Evolutionary conservation across 106 monocot species (phyloP).

Genomic region (Dendrobium chrysotoxum): DNA sequence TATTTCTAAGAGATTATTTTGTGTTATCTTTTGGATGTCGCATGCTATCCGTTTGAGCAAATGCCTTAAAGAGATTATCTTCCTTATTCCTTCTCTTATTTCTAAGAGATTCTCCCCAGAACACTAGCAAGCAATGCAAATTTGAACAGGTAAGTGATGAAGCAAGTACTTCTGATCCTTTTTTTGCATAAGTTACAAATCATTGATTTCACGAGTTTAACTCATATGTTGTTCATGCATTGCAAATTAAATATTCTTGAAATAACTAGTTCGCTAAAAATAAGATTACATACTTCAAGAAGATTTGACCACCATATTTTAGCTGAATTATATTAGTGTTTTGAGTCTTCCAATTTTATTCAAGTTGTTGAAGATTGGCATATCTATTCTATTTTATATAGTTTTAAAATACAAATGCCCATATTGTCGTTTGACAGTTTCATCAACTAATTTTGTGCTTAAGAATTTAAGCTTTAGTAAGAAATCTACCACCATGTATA

Average conservation of each 20-base stretch:
- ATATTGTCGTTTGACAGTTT: slow-evolving; percentile 10
- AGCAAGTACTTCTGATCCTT: no score
- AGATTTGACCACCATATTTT: background rate
- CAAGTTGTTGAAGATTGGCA: no score
- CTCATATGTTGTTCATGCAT: background rate
- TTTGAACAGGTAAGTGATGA: no score
- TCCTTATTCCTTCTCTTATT: no score
- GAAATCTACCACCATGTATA: slow-evolving; percentile 18
- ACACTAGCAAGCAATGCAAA: no score
- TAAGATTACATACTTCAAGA: background rate
- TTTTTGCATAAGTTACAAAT: background rate
- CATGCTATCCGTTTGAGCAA: no score
- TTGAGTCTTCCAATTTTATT: background rate
- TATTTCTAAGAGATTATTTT: no score
- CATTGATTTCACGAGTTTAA: background rate
- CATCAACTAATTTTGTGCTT: background rate
- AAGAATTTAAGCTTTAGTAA: slow-evolving; percentile 11
- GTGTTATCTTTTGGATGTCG: no score
- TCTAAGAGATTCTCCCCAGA: no score
- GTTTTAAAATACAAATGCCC: slow-evolving; percentile 13
- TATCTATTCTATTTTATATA: slow-evolving; percentile 30
- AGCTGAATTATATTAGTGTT: background rate
- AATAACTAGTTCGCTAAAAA: background rate
- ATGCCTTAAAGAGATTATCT: no score
- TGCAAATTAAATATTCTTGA: background rate